Conservation (phyloP, 2,329 filamentous ascomycete species). For the Penicillium sp. region DNA sequence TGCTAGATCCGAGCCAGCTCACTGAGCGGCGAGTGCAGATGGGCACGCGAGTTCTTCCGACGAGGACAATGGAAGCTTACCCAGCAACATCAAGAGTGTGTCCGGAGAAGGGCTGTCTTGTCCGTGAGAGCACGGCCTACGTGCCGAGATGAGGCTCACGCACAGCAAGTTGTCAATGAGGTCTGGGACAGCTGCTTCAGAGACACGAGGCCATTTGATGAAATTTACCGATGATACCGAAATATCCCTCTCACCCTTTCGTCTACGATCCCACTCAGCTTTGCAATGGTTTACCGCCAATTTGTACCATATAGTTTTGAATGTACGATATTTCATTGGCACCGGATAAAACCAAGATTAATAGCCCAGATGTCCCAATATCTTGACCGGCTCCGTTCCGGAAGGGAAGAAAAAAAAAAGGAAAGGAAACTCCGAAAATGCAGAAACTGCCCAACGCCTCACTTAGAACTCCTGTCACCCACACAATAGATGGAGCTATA, state of each 20-base stretch:
- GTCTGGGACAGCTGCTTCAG: constrained; percentile 98
- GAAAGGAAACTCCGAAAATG: constrained; percentile 18
- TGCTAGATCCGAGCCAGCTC: constrained; percentile 82
- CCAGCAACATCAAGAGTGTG: constrained; percentile 90
- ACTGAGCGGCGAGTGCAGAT: constrained; percentile 89
- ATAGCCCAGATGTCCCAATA: constrained; percentile 17
- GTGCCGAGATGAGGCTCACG: constrained; percentile 81
- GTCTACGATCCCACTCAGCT: neutral
- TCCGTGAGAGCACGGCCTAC: constrained; percentile 73
- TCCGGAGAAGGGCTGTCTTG: constrained; percentile 71
- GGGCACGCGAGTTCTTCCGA: constrained; percentile 77
- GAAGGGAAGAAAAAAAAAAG: neutral
- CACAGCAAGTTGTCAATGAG: constrained; percentile 82
- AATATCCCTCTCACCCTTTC: neutral
- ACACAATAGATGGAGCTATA: neutral
- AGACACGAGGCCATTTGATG: constrained; percentile 93
- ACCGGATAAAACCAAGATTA: constrained; percentile 15
- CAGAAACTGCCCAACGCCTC: constrained; percentile 4
- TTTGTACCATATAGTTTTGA: constrained; percentile 21
- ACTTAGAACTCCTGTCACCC: neutral
- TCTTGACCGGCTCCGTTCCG: constrained; percentile 15
- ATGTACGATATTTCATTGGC: constrained; percentile 25
- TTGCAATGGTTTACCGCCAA: constrained; percentile 1
- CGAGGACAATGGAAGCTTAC: constrained; percentile 83
- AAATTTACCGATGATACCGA: constrained; percentile 68